A percentile compares a stretch with the other conserved stretches of the same genome.
These are phyloP conservation scores for Tolypocladium tropicale DNA, from an alignment of 2,329 filamentous ascomycete genomes.

Conservation along the genomic window DNA sequence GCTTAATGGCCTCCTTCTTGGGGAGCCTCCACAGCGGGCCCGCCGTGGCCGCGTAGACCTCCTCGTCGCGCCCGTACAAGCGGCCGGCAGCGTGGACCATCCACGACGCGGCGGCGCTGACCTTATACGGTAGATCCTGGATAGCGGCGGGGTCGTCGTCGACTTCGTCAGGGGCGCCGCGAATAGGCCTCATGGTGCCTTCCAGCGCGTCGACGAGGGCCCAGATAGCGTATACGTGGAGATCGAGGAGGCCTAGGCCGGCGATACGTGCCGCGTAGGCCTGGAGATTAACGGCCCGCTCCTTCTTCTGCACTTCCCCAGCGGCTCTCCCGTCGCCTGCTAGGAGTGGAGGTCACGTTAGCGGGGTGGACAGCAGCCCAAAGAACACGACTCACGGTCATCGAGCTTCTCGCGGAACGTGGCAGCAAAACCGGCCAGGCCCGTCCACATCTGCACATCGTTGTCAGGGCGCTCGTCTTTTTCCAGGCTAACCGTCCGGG, in stretches of 20 bases:
- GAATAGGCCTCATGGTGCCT: conserved; percentile 5
- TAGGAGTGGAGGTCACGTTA: background rate
- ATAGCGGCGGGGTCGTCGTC: conserved; percentile 5
- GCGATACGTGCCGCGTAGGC: conserved; percentile 4
- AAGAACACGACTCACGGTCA: background rate
- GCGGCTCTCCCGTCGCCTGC: conserved; percentile 1
- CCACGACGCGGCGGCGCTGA: conserved; percentile 4
- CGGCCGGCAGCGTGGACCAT: conserved; percentile 3
- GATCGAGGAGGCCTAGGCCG: background rate
- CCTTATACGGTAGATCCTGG: conserved; percentile 2
- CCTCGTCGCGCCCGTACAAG: conserved; percentile 7
- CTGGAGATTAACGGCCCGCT: background rate
- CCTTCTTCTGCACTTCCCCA: background rate
- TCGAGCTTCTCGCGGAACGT: background rate
- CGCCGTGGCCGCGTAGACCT: conserved; percentile 5
- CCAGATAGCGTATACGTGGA: conserved; percentile 7
- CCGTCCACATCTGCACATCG: conserved; percentile 2
- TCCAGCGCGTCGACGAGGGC: conserved; percentile 8
- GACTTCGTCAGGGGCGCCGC: conserved; percentile 6
- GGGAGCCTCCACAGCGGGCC: conserved; percentile 9
- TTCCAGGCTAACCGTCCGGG: background rate
- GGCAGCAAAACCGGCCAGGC: conserved; percentile 3
- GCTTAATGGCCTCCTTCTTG: conserved; percentile 7
- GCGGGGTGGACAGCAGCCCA: background rate
- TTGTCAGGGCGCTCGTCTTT: background rate